These are phyloP conservation scores for Leccinum imitatum DNA, from an alignment of 768 basidiomycete genomes.

Conservation along the genomic window DNA sequence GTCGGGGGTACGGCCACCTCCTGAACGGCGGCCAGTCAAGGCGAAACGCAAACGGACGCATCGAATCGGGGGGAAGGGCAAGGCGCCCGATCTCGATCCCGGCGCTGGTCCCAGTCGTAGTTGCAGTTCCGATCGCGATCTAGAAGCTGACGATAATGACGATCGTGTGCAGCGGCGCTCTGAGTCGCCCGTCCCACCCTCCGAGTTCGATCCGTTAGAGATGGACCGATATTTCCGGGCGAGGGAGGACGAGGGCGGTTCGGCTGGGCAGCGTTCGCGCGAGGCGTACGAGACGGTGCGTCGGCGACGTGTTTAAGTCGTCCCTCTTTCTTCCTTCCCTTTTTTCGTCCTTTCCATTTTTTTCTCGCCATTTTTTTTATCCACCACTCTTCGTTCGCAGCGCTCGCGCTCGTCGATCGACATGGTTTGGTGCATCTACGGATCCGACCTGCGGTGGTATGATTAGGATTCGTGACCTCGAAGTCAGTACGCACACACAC, in stretches of 20 bases:
- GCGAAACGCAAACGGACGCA: slow-evolving; percentile 77
- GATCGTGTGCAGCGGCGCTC: slow-evolving; percentile 23
- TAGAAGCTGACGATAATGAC: neutral
- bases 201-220: slow-evolving; percentile 67
- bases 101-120: neutral
- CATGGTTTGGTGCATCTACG: neutral
- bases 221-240: slow-evolving; percentile 73
- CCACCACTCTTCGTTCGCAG: neutral
- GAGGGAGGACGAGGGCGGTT: slow-evolving; percentile 4
- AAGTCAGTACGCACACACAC: neutral
- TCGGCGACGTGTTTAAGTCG: neutral
- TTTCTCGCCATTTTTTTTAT: neutral
- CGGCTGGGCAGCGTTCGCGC: neutral
- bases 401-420: neutral
- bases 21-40: slow-evolving; percentile 58
- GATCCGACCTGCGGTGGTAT: neutral
- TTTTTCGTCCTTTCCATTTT: neutral
- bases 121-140: neutral
- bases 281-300: neutral
- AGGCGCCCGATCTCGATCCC: neutral
- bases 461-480: neutral
- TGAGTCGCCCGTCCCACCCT: slow-evolving; percentile 37
- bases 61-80: slow-evolving; percentile 44
- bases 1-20: slow-evolving; percentile 33
- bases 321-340: neutral